Evolutionary conservation across 169 alveolate genomes (phyloP), one percentile per base, ranked within the genome.

Genomic region (Amoebophrya sp.): DNA sequence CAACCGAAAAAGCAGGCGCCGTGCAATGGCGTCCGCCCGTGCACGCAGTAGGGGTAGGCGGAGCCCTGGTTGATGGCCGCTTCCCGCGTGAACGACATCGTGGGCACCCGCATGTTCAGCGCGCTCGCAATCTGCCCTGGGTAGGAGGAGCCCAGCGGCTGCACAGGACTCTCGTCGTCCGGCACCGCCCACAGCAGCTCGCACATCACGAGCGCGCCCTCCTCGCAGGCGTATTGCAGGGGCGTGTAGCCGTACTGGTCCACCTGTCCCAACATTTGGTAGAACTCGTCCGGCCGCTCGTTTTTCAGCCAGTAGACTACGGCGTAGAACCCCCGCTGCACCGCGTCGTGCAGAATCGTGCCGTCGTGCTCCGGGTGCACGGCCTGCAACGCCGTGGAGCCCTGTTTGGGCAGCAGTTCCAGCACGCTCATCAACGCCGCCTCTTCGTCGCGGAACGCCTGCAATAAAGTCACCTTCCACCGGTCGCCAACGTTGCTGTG

Each of bases 231-330:
- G 35, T 66, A 66, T 25, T 66, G 83, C 35, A 66, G 83, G 39
- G 83, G 83, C 7, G 83, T 66, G 83, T 66, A 66, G 39, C 83
- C 83, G 35, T 66, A 66, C 83, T 66, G 83, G 83, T 66, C 83
- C 29, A 66, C 35, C 83, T 66, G 83, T 2, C 32, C 18, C 35
- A 66, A 25, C 83, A 66, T 66, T n/a, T 7, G 12, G 83, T 66
- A 66, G 35, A 66, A 66, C 29, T 66, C 83, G 32, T 66, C 35
- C 35, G 39, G 29, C 38, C 83, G 83, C 83, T 25, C 1, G 32
- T n/a, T 18, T 25, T 66, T 66, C 83, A 66, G 35, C 83, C 83
- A 66, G 32, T 2, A 18, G 10, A 18, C 29, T 25, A 66, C 83
- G 35, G 32, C 83, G 39, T 7, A 18, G 35, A 66, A 66, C 7